Base-by-base conservation (phyloP, 1,284 basidiomycete species). In the Golubevia pallescens region DNA sequence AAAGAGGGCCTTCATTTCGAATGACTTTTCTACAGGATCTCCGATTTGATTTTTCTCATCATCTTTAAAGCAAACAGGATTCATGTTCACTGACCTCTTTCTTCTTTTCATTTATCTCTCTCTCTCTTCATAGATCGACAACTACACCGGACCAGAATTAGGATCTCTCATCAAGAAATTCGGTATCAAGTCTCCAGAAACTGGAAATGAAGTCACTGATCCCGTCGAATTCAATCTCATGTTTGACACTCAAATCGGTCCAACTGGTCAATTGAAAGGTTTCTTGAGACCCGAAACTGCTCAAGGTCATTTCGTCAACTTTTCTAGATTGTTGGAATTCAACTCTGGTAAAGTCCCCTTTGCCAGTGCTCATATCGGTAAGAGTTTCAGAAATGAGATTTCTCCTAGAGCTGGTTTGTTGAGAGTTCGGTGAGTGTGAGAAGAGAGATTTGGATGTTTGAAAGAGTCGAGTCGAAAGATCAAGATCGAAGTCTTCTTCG, bases 221-320 rank as follows among this genome's bases (percentile, higher is more conserved):
- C 83, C 83, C 2, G 73, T 82, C 62, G 81, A 84, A 69, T 85
- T 85, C 70, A 85, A 85, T 69, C 72, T 85, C 48, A 85, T 85
- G 83, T 85, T 85, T 57, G 81, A 82, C 62, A 81, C 75, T 8
- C 66, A 69, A 62, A 85, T 85, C 65, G 83, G 83, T 28, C 83
- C 83, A 16, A 84, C 83, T 24, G 83, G 83, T 24, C 74, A 78
- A 58, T 67, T 79, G 63, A 84, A 85, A 70, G 83, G 83, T 55
- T 85, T 81, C 67, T 73, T 85, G 8, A 80, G 83, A 19, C 83
- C 83, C 32, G 83, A 85, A 66, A 85, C 83, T 0, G 83, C 83
- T 2, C 83, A 85, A 70, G 83, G 83, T 38, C 83, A 85, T 74
- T 85, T 85, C 74, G 81, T 85, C 75, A 85, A 85, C 78, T 85